phyloP scores from a whole-genome alignment of 768 basidiomycete species.

The Fibroporia radiculosa region DNA sequence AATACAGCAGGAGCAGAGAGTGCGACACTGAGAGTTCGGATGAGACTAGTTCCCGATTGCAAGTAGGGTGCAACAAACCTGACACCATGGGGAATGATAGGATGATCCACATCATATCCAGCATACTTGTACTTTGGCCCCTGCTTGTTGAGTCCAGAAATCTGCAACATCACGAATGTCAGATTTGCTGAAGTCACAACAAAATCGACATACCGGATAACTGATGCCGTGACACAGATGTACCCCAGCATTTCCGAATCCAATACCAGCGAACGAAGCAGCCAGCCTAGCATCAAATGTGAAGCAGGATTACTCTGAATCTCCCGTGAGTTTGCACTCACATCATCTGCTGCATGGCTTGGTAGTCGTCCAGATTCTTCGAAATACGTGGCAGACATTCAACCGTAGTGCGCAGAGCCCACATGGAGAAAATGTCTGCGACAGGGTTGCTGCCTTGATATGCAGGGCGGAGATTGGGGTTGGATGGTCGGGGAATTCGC shows the following conservation, averaged over 20 bases:
- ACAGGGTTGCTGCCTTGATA: slow-evolving; percentile 94
- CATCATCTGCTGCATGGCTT: slow-evolving; percentile 91
- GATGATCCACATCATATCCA: slow-evolving; percentile 77
- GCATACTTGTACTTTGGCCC: slow-evolving; percentile 89
- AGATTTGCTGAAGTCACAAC: slow-evolving; percentile 6
- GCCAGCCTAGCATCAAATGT: slow-evolving; percentile 50
- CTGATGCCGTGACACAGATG: slow-evolving; percentile 89
- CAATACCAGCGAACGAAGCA: slow-evolving; percentile 91
- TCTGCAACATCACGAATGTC: slow-evolving; percentile 35
- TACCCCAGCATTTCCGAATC: slow-evolving; percentile 90
- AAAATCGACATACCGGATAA: slow-evolving; percentile 58
- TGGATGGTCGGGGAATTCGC: slow-evolving; percentile 80
- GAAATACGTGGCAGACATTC: slow-evolving; percentile 84
- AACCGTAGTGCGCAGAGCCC: slow-evolving; percentile 87
- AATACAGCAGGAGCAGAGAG: slow-evolving; percentile 92
- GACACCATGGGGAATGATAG: slow-evolving; percentile 92
- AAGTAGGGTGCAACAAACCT: slow-evolving; percentile 41
- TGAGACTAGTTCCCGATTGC: background rate
- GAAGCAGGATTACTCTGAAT: no score
- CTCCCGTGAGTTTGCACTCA: slow-evolving; percentile 19
- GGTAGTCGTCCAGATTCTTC: slow-evolving; percentile 66
- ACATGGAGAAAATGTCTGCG: slow-evolving; percentile 91
- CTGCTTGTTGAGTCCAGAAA: slow-evolving; percentile 90
- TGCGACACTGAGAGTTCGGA: slow-evolving; percentile 49
- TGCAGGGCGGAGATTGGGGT: slow-evolving; percentile 85